These are phyloP conservation scores for Herpotrichia juniperi DNA, from an alignment of 2,329 filamentous ascomycete genomes.

Conservation along the genomic window DNA sequence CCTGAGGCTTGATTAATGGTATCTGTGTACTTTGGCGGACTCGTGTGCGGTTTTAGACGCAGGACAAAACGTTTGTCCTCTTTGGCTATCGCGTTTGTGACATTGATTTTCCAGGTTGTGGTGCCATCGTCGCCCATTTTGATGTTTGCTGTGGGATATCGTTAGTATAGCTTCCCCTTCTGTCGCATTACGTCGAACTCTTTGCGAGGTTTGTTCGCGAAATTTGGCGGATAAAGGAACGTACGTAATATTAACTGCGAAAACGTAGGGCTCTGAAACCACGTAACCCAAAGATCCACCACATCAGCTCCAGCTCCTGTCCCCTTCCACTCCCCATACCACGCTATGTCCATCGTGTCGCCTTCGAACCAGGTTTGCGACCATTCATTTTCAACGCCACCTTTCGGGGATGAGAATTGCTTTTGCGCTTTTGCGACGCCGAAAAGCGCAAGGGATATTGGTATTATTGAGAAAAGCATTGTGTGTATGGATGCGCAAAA, in stretches of 20 bases:
- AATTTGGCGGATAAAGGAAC: not conserved
- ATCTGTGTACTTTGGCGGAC: not conserved
- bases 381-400: not conserved
- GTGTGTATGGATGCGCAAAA: too few relatives aligned
- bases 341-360: conserved; percentile 3
- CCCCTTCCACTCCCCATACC: not conserved
- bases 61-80: not conserved
- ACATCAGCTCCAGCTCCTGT: not conserved
- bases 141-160: conserved; percentile 1
- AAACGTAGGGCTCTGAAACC: not conserved
- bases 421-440: not conserved
- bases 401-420: conserved; percentile 2
- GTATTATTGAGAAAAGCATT: not conserved
- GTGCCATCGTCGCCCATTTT: not conserved
- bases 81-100: not conserved
- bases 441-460: not conserved
- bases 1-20: not conserved
- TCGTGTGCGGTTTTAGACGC: not conserved
- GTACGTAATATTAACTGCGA: conserved; percentile 2
- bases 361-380: not conserved
- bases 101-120: conserved; percentile 1
- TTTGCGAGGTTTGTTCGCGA: too few relatives aligned
- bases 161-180: not conserved
- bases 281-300: conserved; percentile 5
- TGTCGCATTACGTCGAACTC: not conserved